phyloP scores from a whole-genome alignment of 345 rosid species.

The Pistacia integerrima region DNA sequence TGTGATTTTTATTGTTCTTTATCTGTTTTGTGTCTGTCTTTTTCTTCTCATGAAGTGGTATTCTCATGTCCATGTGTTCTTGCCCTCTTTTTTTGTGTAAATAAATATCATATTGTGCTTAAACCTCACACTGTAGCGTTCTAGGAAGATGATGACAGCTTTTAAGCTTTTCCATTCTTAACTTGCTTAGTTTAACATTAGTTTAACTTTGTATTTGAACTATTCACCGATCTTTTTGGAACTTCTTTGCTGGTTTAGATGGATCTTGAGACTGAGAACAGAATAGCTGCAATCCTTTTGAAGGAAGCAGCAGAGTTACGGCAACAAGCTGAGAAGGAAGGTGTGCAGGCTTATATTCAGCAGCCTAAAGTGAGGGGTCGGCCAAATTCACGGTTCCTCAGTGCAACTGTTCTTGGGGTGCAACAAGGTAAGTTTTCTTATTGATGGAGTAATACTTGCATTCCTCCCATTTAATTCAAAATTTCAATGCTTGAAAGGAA shows the following conservation, averaged over 20 bases:
- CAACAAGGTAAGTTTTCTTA: conserved; percentile 64
- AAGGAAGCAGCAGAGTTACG: conserved; percentile 94
- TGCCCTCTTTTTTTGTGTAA: background rate
- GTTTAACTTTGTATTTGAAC: background rate
- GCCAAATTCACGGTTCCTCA: conserved; percentile 86
- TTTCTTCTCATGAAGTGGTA: background rate
- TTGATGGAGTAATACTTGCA: background rate
- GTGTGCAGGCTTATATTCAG: conserved; percentile 72
- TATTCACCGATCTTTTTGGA: background rate
- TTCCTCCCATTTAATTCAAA: background rate
- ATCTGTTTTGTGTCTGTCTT: background rate
- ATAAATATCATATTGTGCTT: background rate
- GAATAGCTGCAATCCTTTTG: conserved; percentile 81
- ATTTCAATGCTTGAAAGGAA: background rate
- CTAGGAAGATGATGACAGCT: background rate
- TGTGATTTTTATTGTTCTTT: too few species aligned
- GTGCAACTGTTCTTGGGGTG: conserved; percentile 90
- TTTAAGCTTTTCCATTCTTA: background rate
- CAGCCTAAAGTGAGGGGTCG: conserved; percentile 62
- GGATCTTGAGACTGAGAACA: conserved; percentile 93
- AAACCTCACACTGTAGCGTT: background rate
- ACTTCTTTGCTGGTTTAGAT: conserved; percentile 35
- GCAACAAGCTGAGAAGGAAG: conserved; percentile 76
- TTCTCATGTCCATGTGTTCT: background rate
- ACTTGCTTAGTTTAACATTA: background rate